A percentile compares a stretch with the other conserved stretches of the same genome.
Evolutionary conservation across 805 yeast species (phyloP).

Genomic region (Sugiyamaella smithiae): DNA sequence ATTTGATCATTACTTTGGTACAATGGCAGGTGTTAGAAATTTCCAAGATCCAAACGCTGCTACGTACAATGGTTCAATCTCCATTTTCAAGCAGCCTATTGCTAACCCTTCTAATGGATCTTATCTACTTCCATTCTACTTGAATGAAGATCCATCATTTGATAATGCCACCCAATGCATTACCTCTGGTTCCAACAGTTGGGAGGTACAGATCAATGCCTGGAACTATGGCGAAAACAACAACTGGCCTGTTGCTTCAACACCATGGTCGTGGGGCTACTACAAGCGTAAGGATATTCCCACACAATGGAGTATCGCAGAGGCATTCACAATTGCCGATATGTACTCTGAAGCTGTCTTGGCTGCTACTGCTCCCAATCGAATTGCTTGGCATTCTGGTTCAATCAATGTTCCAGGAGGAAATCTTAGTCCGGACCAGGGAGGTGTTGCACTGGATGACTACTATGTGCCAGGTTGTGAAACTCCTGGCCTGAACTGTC

Average conservation of each 20-base stretch:
- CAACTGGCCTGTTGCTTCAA: constrained; percentile 25
- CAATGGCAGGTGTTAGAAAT: constrained; percentile 31
- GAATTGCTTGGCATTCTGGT: constrained; percentile 29
- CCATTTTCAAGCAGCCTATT: constrained; percentile 24
- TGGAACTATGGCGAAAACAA: constrained; percentile 26
- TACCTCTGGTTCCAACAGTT: constrained; percentile 24
- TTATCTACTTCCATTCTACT: constrained; percentile 24
- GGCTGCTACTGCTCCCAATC: constrained; percentile 28
- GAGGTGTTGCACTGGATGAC: constrained; percentile 28
- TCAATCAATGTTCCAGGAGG: constrained; percentile 24
- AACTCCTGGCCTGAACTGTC: constrained; percentile 18
- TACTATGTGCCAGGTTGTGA: constrained; percentile 23
- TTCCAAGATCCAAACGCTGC: constrained; percentile 29
- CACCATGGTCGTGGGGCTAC: constrained; percentile 25
- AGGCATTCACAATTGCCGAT: constrained; percentile 26
- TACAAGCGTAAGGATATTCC: constrained; percentile 23
- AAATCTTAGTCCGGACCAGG: constrained; percentile 13
- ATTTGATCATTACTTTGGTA: constrained; percentile 28
- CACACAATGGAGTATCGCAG: constrained; percentile 25
- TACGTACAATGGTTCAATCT: constrained; percentile 6
- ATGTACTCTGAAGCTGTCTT: constrained; percentile 28
- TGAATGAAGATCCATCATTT: constrained; percentile 19
- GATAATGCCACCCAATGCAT: constrained; percentile 22
- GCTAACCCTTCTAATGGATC: constrained; percentile 11
- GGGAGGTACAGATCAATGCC: constrained; percentile 25